A percentile compares a stretch with the other conserved stretches of the same genome.
These are phyloP conservation scores for Torulaspora pretoriensis DNA, from an alignment of 1,139 yeast genomes.

Conservation along the genomic window DNA sequence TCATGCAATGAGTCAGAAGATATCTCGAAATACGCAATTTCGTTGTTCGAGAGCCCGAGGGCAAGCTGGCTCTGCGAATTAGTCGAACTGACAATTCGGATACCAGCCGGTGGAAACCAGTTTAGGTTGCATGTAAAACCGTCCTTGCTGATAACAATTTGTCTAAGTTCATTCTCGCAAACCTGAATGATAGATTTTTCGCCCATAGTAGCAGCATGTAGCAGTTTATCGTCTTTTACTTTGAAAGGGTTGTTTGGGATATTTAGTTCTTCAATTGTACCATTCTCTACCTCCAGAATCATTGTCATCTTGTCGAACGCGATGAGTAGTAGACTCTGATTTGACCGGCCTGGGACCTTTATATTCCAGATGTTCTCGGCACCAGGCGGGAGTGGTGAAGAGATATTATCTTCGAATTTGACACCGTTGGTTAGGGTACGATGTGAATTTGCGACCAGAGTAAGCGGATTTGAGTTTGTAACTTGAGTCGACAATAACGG, in stretches of 20 bases:
- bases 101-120: constrained; percentile 87
- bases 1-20: constrained; percentile 67
- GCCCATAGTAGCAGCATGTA: constrained; percentile 72
- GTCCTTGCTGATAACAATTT: constrained; percentile 42
- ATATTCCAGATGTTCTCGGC: constrained; percentile 31
- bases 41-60: constrained; percentile 67
- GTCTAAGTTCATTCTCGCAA: constrained; percentile 68
- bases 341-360: constrained; percentile 44
- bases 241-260: constrained; percentile 54
- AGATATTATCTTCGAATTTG: constrained; percentile 23
- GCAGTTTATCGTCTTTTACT: constrained; percentile 52
- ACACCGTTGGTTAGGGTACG: constrained; percentile 28
- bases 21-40: constrained; percentile 77
- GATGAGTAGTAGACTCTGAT: constrained; percentile 41
- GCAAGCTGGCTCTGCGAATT: constrained; percentile 66
- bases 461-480: constrained; percentile 27
- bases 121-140: constrained; percentile 40
- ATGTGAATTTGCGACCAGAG: constrained; percentile 33
- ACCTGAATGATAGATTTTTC: constrained; percentile 62
- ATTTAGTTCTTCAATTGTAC: constrained; percentile 68
- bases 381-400: constrained; percentile 29
- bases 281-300: constrained; percentile 32
- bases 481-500: constrained; percentile 54
- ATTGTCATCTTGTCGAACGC: constrained; percentile 26
- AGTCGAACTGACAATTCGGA: constrained; percentile 55